phyloP scores from a whole-genome alignment of 108 stramenopile species.

The Nannochloropsis oceanica region DNA sequence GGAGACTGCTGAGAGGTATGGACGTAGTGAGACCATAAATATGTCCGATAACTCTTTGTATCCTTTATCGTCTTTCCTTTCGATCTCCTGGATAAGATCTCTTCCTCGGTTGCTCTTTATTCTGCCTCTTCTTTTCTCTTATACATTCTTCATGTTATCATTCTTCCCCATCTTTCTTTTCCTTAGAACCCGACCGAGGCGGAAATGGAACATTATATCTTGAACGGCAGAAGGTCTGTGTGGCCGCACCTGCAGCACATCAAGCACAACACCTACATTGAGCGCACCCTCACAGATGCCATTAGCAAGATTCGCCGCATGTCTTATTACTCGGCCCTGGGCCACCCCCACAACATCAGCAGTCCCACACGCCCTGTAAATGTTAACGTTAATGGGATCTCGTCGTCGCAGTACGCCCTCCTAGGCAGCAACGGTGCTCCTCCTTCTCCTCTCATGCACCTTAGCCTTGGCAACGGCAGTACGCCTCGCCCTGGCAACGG shows the following conservation, averaged over 20 bases:
- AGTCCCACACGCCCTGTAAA: not conserved
- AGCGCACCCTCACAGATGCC: not conserved
- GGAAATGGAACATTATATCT: conserved; percentile 69
- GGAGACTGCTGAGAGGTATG: too few relatives aligned
- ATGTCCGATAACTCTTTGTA: too few relatives aligned
- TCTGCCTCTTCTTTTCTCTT: too few relatives aligned
- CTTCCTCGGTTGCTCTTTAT: too few relatives aligned
- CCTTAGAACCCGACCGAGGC: conserved; percentile 49
- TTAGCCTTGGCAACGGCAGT: too few relatives aligned
- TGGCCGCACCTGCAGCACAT: conserved; percentile 3
- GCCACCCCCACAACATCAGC: not conserved
- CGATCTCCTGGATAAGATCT: too few relatives aligned
- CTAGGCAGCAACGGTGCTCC: not conserved
- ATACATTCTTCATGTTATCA: too few relatives aligned
- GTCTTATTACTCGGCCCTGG: not conserved
- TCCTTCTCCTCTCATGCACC: too few relatives aligned
- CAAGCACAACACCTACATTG: not conserved
- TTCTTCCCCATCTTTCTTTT: not conserved
- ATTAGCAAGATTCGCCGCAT: not conserved
- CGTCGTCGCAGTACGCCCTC: not conserved
- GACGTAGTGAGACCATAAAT: too few relatives aligned
- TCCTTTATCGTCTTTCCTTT: too few relatives aligned
- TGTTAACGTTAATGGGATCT: not conserved
- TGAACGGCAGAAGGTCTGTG: conserved; percentile 41
- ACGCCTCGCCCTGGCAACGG: not conserved